phyloP scores from a whole-genome alignment of 2,329 filamentous ascomycete species.

The Pseudocercospora fuligena region DNA sequence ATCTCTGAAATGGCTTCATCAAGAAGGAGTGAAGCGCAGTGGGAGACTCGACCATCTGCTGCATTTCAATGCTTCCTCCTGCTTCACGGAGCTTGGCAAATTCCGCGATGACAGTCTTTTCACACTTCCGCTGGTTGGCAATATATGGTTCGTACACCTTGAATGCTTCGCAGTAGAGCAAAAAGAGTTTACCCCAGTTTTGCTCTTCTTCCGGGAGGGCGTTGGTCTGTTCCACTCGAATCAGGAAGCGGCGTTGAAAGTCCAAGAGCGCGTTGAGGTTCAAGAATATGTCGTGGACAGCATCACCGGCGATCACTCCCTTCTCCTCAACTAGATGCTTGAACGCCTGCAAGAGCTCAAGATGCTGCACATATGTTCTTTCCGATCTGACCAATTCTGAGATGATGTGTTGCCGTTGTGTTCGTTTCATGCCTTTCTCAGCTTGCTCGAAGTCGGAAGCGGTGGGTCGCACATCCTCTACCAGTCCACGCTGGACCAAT shows the following conservation, averaged over 20 bases:
- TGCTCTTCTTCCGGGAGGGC: constrained; percentile 76
- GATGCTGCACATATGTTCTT: constrained; percentile 95
- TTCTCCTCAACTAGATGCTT: constrained; percentile 89
- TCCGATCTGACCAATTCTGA: constrained; percentile 93
- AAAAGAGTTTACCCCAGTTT: constrained; percentile 94
- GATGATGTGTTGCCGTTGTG: constrained; percentile 84
- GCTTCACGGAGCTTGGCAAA: constrained; percentile 85
- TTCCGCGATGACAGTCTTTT: constrained; percentile 78
- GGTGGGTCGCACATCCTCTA: constrained; percentile 61
- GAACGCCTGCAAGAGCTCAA: constrained; percentile 90
- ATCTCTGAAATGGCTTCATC: constrained; percentile 92
- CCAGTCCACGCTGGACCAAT: constrained; percentile 75
- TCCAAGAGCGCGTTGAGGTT: constrained; percentile 95
- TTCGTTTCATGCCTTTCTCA: constrained; percentile 57
- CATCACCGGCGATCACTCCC: constrained; percentile 84
- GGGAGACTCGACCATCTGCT: constrained; percentile 80
- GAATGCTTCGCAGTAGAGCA: constrained; percentile 82
- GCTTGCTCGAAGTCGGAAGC: constrained; percentile 60
- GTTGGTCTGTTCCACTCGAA: constrained; percentile 94
- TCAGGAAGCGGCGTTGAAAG: constrained; percentile 92
- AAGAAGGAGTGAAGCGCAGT: constrained; percentile 90
- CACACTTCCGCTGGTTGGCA: constrained; percentile 91
- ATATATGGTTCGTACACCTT: constrained; percentile 96
- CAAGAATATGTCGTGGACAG: constrained; percentile 91
- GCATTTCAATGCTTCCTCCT: constrained; percentile 64